Base-by-base conservation (phyloP, 495 filamentous ascomycete genomes). In the Lepidopterella palustris region DNA sequence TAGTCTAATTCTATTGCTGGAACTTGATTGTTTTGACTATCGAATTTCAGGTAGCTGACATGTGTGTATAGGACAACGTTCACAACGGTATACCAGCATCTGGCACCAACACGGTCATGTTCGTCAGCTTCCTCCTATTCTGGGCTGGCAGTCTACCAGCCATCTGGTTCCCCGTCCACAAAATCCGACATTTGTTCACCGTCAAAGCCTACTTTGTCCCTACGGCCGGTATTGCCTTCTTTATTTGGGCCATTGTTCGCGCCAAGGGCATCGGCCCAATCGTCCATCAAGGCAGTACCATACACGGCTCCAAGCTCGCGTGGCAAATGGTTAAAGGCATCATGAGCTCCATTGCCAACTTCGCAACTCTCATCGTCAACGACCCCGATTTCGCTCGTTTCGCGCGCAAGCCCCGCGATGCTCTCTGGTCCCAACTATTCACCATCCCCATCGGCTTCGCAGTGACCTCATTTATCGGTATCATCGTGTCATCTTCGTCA, bases 311-410 rank as follows among this genome's bases (percentile, higher is more conserved):
- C 67, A 78, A 78, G 0, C 77, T 96, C 1, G 88, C 78, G 8
- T 97, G 92, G 92, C 81, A 84, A 21, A 83, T 96, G 45, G 80
- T 97, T 28, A 85, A 84, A 55, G 88, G 87, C 29, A 82, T 95
- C 72, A 95, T 96, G 91, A 84, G 78, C 45, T 86, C 87, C 23
- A 90, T 97, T 66, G 91, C 89, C 57, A 97, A 97, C 75, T 96
- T 96, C 66, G 90, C 92, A 1, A 90, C 92, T 0, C 78, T 96
- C 31, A 87, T 89, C 64, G 84, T 88, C 56, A 74, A 76, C 71
- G 88, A 95, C 63, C 90, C 91, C 2, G 92, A 97, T 71, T 97
- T 96, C 67, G 76, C 90, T 32, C 87, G 92, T 68, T 97, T 95
- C 68, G 88, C 92, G 2, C 74, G 74, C 21, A 92, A 86, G 59